Conservation (phyloP, 2,329 filamentous ascomycete genomes). For the Fusarium domesticum region DNA sequence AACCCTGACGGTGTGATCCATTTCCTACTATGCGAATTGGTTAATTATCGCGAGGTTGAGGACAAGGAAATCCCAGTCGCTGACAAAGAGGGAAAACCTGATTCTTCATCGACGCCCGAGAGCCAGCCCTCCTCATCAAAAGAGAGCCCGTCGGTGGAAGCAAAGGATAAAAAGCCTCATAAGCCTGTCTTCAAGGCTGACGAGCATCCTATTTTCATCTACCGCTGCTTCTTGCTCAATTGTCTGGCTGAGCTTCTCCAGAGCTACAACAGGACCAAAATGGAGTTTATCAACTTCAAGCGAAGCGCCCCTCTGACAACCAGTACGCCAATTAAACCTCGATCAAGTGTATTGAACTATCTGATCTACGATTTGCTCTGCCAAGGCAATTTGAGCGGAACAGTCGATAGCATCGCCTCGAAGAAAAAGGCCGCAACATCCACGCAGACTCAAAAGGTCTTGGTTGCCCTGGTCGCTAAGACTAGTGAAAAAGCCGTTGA, state of each 20-base stretch:
- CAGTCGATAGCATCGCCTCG: constrained; percentile 69
- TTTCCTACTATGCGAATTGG: constrained; percentile 86
- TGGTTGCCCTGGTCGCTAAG: constrained; percentile 84
- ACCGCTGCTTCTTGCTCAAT: constrained; percentile 90
- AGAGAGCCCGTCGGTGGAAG: constrained; percentile 34
- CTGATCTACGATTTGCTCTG: constrained; percentile 75
- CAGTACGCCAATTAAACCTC: constrained; percentile 87
- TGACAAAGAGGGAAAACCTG: constrained; percentile 42
- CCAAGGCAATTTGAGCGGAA: constrained; percentile 58
- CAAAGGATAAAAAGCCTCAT: constrained; percentile 58
- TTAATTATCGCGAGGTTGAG: constrained; percentile 89
- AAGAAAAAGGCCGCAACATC: constrained; percentile 88
- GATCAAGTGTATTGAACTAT: constrained; percentile 90
- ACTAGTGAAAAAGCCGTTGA: constrained; percentile 73
- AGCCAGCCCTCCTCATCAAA: constrained; percentile 32
- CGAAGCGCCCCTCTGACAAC: constrained; percentile 81
- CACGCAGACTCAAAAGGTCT: constrained; percentile 76
- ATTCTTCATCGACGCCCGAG: constrained; percentile 31
- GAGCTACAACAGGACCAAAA: constrained; percentile 91
- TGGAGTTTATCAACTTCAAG: constrained; percentile 99
- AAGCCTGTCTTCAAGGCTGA: constrained; percentile 85
- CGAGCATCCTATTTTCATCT: constrained; percentile 93
- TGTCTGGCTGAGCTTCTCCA: constrained; percentile 86
- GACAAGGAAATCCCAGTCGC: constrained; percentile 64
- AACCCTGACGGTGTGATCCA: constrained; percentile 94